Evolutionary conservation across 345 rosid species (phyloP), one percentile per base, ranked within the genome.

Genomic region (Populus tremula): DNA sequence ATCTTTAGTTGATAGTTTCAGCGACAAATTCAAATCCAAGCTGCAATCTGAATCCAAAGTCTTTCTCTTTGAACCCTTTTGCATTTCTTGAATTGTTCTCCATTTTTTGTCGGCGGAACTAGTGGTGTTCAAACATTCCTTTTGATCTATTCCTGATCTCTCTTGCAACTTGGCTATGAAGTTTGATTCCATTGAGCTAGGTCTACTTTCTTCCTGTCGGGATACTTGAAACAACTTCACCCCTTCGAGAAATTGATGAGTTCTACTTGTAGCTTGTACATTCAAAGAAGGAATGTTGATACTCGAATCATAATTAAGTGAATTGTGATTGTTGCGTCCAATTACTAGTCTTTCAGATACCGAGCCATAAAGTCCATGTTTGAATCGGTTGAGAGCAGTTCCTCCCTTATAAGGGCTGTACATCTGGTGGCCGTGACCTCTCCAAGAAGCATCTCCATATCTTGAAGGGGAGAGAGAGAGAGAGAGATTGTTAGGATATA

Each of bases 1-100:
- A 27, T 71, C 82, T 56, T 80, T 80, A 64, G 62, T 61, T 67
- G 84, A 75, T 75, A 88, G 78, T 82, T 86, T 84, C 70, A 90
- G 87, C 17, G 97, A 89, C 63, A 94, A 84, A 77, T 91, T 88
- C 91, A 94, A 86, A 82, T 94, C 98, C 67, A 91, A 72, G 66
- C 76, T 80, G 49, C 50, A 64, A 62, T 80, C 84, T 20, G 82
- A 63, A 18, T 79, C 84, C 71, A 70, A 72, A 33, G 27, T 77
- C 87, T 87, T 90, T 82, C 91, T 86, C 78, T 87, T 89, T 67
- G 77, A 62, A 67, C 49, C 63, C 14, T 80, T 73, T 65, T 77
- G 80, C 25, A 70, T 67, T 72, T 75, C 85, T 80, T 79, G 71
- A 67, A 29, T 66, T 50, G n/a, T 21, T 62, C 27, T 35, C 80